These are phyloP conservation scores for Periglandula ipomoeae DNA, from an alignment of 2,329 filamentous ascomycete genomes.

Conservation along the genomic window DNA sequence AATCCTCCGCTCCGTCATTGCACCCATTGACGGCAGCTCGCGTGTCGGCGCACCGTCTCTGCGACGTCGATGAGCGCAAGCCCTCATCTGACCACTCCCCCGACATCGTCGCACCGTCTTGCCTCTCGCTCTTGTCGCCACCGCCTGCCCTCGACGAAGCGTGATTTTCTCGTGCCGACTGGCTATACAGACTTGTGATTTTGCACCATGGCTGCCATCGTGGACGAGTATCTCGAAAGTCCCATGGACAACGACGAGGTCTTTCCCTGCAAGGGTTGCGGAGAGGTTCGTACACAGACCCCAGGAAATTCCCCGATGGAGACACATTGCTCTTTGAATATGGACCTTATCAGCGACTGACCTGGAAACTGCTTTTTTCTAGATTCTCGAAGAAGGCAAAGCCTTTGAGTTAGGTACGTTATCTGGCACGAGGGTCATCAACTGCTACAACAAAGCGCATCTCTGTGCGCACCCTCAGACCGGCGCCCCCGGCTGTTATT, in stretches of 20 bases:
- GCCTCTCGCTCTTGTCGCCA: neutral
- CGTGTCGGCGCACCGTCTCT: neutral
- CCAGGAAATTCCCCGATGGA: neutral
- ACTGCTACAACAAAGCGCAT: neutral
- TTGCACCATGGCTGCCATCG: constrained; percentile 35
- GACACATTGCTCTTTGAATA: neutral
- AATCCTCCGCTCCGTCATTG: neutral
- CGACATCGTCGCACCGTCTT: neutral
- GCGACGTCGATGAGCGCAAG: constrained; percentile 1
- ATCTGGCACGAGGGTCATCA: neutral
- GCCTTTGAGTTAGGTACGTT: constrained; percentile 87
- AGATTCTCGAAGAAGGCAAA: constrained; percentile 98
- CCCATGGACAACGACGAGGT: constrained; percentile 72
- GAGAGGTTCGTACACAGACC: constrained; percentile 51
- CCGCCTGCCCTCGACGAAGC: neutral
- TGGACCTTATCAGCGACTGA: neutral
- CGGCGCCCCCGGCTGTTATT: neutral
- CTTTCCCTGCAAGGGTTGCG: constrained; percentile 87
- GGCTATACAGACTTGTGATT: neutral
- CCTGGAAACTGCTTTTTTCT: constrained; percentile 7
- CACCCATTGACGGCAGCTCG: neutral
- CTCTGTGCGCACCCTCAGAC: neutral
- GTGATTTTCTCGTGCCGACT: neutral
- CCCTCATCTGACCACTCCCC: neutral
- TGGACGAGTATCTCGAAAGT: constrained; percentile 54